Evolutionary conservation across 768 basidiomycete genomes (phyloP).

Genomic region (Boletus reticulatus): DNA sequence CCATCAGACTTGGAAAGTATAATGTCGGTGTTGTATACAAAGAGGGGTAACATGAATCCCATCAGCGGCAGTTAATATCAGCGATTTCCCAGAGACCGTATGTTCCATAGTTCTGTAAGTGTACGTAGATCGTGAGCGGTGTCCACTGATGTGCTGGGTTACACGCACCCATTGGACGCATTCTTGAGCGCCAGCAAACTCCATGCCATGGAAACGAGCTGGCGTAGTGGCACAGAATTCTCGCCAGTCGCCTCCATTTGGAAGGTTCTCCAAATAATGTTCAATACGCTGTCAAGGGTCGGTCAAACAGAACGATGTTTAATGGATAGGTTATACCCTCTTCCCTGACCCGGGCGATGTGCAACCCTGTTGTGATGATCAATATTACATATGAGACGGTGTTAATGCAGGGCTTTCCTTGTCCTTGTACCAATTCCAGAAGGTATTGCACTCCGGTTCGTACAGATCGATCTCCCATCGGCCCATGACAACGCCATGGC

Average conservation of each 20-base stretch:
- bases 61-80: constrained; percentile 4
- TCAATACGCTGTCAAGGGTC: constrained; percentile 27
- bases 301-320: neutral
- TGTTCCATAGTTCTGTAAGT: constrained; percentile 9
- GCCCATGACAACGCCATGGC: constrained; percentile 19
- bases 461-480: constrained; percentile 25
- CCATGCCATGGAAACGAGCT: constrained; percentile 19
- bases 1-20: neutral
- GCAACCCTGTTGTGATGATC: constrained; percentile 20
- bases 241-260: constrained; percentile 26
- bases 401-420: constrained; percentile 17
- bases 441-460: constrained; percentile 27
- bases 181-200: constrained; percentile 26
- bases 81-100: constrained; percentile 26
- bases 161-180: constrained; percentile 18
- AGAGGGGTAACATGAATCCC: neutral
- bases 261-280: constrained; percentile 29
- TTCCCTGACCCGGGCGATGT: constrained; percentile 22
- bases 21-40: no score
- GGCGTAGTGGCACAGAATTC: constrained; percentile 36
- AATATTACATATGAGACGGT: neutral
- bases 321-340: constrained; percentile 13
- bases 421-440: constrained; percentile 28
- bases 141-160: neutral
- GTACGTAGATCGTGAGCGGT: neutral